Conservation (phyloP, 2,329 filamentous ascomycete genomes). For the Venturia nashicola region DNA sequence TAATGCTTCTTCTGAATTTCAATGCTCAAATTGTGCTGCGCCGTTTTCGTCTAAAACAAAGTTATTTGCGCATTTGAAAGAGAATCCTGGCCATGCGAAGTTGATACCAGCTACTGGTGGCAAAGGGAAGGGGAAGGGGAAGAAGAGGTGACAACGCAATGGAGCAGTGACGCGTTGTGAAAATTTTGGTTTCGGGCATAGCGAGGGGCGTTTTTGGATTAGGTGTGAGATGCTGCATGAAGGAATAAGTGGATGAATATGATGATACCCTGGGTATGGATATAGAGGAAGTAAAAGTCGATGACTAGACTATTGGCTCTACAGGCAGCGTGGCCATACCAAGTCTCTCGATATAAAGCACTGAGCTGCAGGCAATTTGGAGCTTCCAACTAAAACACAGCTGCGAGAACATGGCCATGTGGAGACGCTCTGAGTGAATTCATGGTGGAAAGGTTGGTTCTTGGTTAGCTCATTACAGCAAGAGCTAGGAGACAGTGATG, state of each 20-base stretch:
- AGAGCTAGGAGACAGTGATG: too few species aligned
- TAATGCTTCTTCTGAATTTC: slow-evolving; percentile 34
- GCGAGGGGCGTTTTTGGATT: not conserved
- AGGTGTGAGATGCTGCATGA: not conserved
- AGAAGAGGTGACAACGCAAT: not conserved
- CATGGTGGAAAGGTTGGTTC: too few species aligned
- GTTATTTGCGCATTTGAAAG: slow-evolving; percentile 61
- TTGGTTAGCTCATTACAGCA: too few species aligned
- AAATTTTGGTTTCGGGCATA: not conserved
- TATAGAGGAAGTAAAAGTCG: not conserved
- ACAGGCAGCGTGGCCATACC: too few species aligned
- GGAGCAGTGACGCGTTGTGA: not conserved
- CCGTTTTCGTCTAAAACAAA: slow-evolving; percentile 63
- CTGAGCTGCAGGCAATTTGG: too few species aligned
- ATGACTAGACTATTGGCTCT: too few species aligned
- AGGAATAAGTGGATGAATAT: not conserved
- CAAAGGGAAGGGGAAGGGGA: slow-evolving; percentile 10
- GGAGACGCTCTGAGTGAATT: too few species aligned
- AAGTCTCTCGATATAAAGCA: too few species aligned
- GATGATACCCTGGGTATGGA: not conserved
- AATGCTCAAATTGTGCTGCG: slow-evolving; percentile 68
- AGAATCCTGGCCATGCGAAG: slow-evolving; percentile 48
- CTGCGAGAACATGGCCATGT: too few species aligned
- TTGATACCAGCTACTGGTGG: slow-evolving; percentile 15
- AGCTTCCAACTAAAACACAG: too few species aligned